Percentiles rank a stretch among this genome's conserved stretches.
phyloP scores from a whole-genome alignment of 768 basidiomycete genomes.

The Naganishia vaughanmartiniae region DNA sequence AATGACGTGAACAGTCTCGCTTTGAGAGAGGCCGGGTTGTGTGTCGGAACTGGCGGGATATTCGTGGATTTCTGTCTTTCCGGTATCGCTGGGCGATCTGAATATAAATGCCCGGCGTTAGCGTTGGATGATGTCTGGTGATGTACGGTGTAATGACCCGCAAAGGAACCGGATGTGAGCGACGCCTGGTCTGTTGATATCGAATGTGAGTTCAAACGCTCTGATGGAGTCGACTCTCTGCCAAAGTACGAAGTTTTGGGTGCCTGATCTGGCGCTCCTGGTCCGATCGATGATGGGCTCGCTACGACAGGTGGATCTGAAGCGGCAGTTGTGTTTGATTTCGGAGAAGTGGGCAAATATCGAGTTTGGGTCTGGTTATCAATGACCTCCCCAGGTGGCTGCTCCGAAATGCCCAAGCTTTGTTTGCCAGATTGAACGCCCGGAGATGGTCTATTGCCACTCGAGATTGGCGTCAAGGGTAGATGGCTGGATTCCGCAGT shows the following conservation, averaged over 20 bases:
- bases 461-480: conserved; percentile 18
- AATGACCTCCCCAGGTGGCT: not conserved
- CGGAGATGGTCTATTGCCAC: not conserved
- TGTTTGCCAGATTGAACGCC: not conserved
- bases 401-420: not conserved
- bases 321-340: not conserved
- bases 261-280: not conserved
- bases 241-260: not conserved
- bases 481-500: not conserved
- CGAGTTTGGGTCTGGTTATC: not conserved
- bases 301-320: not conserved
- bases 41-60: not conserved
- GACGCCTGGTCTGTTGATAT: conserved; percentile 11
- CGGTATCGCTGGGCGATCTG: not conserved
- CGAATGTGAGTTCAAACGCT: conserved; percentile 18
- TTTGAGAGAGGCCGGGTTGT: not conserved
- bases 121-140: conserved; percentile 11
- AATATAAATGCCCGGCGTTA: not conserved
- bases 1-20: conserved; percentile 14
- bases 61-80: not conserved
- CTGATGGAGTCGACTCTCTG: conserved; percentile 3
- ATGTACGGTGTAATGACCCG: conserved; percentile 14
- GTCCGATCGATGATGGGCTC: not conserved
- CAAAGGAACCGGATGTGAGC: not conserved
- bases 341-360: not conserved